Evolutionary conservation across 345 rosid genomes (phyloP).

Genomic region (Theobroma cacao): DNA sequence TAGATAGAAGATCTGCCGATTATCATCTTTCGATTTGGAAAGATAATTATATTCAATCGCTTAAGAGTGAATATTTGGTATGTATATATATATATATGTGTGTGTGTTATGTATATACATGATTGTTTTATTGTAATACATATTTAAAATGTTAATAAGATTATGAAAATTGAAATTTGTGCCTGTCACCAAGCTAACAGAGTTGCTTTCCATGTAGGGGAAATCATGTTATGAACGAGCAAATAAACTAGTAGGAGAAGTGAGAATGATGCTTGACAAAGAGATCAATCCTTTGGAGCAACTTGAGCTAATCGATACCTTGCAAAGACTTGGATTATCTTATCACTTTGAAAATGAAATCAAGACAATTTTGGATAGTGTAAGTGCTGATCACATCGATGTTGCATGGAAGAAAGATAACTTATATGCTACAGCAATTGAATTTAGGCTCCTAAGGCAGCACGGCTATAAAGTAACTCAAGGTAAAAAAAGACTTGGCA

Average conservation of each 20-base stretch:
- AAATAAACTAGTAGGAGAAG: neutral
- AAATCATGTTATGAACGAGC: neutral
- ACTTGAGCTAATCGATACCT: slow-evolving; percentile 3
- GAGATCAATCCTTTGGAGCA: neutral
- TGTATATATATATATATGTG: neutral
- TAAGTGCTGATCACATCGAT: neutral
- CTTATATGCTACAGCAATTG: neutral
- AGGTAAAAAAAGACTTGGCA: neutral
- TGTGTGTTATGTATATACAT: no score
- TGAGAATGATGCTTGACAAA: neutral
- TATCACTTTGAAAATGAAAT: slow-evolving; percentile 15
- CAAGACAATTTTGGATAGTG: neutral
- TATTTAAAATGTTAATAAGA: no score
- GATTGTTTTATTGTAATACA: no score
- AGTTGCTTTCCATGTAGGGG: neutral
- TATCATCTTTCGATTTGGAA: slow-evolving; percentile 17
- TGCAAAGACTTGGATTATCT: slow-evolving; percentile 11
- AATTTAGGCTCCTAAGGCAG: neutral
- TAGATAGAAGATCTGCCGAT: slow-evolving; percentile 5
- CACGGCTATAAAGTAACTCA: neutral
- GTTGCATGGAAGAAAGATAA: neutral
- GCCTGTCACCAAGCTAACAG: neutral
- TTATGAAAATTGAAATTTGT: no score
- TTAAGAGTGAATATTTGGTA: slow-evolving; percentile 8
- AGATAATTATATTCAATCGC: slow-evolving; percentile 10